Base-by-base conservation (phyloP, 768 basidiomycete genomes). In the Serpula lacrymans region DNA sequence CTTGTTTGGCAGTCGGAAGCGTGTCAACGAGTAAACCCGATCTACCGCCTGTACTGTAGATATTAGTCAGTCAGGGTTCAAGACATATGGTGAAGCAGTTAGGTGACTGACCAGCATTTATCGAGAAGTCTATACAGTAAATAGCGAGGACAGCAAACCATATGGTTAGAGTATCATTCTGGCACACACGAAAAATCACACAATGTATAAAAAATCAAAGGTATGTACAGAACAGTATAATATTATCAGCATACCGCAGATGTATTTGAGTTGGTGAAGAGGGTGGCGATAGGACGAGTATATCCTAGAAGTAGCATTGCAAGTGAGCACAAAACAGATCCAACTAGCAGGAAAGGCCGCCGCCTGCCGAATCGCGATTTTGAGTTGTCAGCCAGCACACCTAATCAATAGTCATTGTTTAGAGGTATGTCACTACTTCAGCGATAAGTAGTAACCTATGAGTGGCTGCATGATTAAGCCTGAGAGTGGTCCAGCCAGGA, bases 381-480 rank as follows among this genome's bases (percentile, higher is more conserved):
- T 28, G 82, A 91, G 30, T 80, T 79, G 59, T 97, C 94, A 18
- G 92, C 84, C 32, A 94, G 69, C 16, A 91, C 72, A 42, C 70
- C 75, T 70, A 29, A 21, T 3, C 4, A 22, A 10, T 5, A 7
- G 23, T 37, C 9, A 40, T 25, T n/a, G 6, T 20, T 31, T 11
- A 25, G 14, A 2, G 13, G 13, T 3, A 7, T n/a, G 22, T 26
- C 6, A 30, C 9, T 21, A 27, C 13, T 16, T 16, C 26, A 43
- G 27, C 50, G 20, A 43, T 13, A 30, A 26, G 27, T 1, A 10
- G 29, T 28, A 46, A 78, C 90, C 88, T 51, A 95, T 89, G 30
- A 94, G 58, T 1, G 93, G 95, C 55, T 97, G 94, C 49, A 95
- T 86, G 33, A 97, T 69, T 16, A 98, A 74, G 2, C 93, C 94